Evolutionary conservation across 495 filamentous ascomycete genomes (phyloP), one percentile per base, ranked within the genome.

Genomic region (Sordaria brevicollis): DNA sequence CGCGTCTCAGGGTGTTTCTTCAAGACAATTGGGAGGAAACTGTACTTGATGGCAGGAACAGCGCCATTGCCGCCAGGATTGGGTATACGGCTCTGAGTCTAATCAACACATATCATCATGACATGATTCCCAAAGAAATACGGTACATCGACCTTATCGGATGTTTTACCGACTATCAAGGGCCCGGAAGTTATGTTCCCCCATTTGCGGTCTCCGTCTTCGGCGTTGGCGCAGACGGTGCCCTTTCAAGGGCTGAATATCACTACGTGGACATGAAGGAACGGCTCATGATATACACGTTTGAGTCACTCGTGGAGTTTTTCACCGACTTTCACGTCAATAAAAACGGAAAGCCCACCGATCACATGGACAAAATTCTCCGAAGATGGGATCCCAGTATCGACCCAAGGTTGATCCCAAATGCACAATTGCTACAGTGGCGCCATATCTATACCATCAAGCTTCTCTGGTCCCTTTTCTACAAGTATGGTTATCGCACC

Each of bases 21-120:
- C 82, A 83, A 66, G 72, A 68, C 10, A 19, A 79, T 15, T 86
- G 83, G 84, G 76, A 68, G 11, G 74, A 85, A 17, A 80, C 82
- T 35, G 79, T 82, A 7, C 81, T 83, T 71, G 71, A 77, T 3
- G 77, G 74, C 10, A 73, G 85, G 29, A 86, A 86, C 69, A 76
- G 72, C 49, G 84, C 82, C 8, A 78, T 83, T 36, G 83, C 84
- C 34, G 83, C 77, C 80, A 5, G 13, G n/a, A n/a, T 83, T 31
- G 82, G 78, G 29, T 81, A 82, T 67, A 38, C 82, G 15, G 80
- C 83, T 49, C 76, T 83, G 21, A 57, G 15, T 31, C 21, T 57
- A 13, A 3, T 57, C 2, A 13, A 29, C 25, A 57, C 25, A 57
- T 57, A 57, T 25, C 10, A 13, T 31, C 10, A 31, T 25, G 49